These are phyloP conservation scores for Eucalyptus tenuipes DNA, from an alignment of 345 rosid species.

Conservation along the genomic window DNA sequence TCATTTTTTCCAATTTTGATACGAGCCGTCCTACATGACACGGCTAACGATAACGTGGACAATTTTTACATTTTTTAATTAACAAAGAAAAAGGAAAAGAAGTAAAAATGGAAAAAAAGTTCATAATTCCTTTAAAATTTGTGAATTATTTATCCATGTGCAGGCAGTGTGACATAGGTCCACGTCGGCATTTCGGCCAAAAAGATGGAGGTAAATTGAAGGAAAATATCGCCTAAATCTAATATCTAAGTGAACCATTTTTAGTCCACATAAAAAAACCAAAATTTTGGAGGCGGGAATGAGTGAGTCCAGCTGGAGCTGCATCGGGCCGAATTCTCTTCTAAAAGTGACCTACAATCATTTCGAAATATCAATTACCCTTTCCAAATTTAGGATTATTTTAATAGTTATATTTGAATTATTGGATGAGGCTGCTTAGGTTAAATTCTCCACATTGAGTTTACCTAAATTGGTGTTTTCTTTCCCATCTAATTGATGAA, in stretches of 20 bases:
- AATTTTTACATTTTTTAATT: background rate
- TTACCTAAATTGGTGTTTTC: background rate
- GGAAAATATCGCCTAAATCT: background rate
- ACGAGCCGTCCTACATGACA: accelerated
- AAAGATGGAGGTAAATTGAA: background rate
- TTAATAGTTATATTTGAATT: background rate
- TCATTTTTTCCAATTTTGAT: background rate
- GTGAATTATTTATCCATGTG: background rate
- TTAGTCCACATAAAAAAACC: background rate
- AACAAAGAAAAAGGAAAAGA: background rate
- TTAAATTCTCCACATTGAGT: background rate
- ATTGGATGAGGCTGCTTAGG: background rate
- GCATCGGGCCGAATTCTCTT: background rate
- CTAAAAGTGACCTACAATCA: background rate
- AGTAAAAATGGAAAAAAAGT: background rate
- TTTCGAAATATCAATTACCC: background rate
- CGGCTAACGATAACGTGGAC: accelerated
- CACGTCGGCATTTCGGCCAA: background rate
- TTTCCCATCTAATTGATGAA: background rate
- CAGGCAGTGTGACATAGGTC: accelerated
- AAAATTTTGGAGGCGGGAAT: background rate
- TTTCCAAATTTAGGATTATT: background rate
- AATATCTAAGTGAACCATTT: background rate
- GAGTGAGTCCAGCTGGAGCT: background rate
- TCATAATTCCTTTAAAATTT: background rate